Evolutionary conservation across 345 rosid genomes (phyloP), one percentile per base, ranked within the genome.

Genomic region (Euphorbia tirucalli): DNA sequence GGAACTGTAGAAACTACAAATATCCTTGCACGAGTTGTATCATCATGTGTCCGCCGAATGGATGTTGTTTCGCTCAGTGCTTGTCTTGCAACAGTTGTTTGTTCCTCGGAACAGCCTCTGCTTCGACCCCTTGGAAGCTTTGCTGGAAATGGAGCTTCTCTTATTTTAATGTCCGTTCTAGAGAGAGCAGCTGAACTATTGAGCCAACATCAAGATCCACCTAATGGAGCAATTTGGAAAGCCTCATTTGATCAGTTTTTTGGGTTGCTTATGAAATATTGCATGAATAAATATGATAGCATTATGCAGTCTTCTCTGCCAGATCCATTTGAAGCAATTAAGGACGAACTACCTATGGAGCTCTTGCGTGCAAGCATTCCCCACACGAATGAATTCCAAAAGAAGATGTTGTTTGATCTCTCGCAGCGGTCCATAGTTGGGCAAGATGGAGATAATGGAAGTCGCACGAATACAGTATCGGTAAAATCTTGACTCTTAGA

Each of bases 101-200:
- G 94, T 77, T 96, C 99, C 57, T 77, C 89, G 10, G 98, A 96
- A 81, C 97, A 87, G 76, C 97, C 99, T 5, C 97, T 94, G 0
- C 89, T 95, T 62, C 96, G 93, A 11, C 97, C 97, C 44, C 83
- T 92, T 55, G 96, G 92, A 68, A 92, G 89, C 76, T 78, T 89
- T 44, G 85, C 87, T 65, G 97, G 93, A 71, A 93, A 87, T 75
- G 96, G 94, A 24, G 97, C 96, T 61, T 82, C 96, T 24, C 76
- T 81, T 37, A 75, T 90, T 25, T 67, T 95, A 48, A 82, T 84
- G 65, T 87, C 94, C 41, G 84, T 87, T 61, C 92, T 95, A 18
- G 94, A 92, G 70, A 80, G 93, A 70, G 99, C 94, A 50, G 72
- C 97, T 0, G 85, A 90, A 74, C 83, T 95, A 46, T 78, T 88